These are phyloP conservation scores for Pilasporangium apinafurcum DNA, from an alignment of 352 stramenopile species.

Conservation along the genomic window DNA sequence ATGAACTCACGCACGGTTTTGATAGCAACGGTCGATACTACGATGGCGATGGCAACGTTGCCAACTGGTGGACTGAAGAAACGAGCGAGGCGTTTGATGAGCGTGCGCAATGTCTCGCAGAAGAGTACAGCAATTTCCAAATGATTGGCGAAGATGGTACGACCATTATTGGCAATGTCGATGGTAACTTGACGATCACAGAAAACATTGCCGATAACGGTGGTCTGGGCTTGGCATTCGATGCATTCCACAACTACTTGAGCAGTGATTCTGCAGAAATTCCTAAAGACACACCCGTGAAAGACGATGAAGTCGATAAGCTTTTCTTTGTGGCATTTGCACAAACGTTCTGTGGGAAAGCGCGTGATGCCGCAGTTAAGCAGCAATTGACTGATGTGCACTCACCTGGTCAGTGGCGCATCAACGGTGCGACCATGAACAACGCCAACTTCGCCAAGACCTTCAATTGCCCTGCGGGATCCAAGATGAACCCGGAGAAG, in stretches of 20 bases:
- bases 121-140: slow-evolving; percentile 43
- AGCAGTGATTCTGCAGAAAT: slow-evolving; percentile 1
- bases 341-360: slow-evolving; percentile 56
- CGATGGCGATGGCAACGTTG: slow-evolving; percentile 81
- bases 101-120: slow-evolving; percentile 42
- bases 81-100: slow-evolving; percentile 65
- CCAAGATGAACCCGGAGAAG: slow-evolving; percentile 39
- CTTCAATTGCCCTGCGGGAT: slow-evolving; percentile 34
- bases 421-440: slow-evolving; percentile 69
- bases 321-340: slow-evolving; percentile 67
- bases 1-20: slow-evolving; percentile 94
- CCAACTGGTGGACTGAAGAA: slow-evolving; percentile 86
- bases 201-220: slow-evolving; percentile 81
- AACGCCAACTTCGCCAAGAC: slow-evolving; percentile 36
- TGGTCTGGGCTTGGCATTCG: slow-evolving; percentile 41
- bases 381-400: slow-evolving; percentile 36
- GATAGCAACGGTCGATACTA: slow-evolving; percentile 88
- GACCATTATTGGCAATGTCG: slow-evolving; percentile 32
- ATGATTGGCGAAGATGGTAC: slow-evolving; percentile 20
- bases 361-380: slow-evolving; percentile 23
- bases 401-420: slow-evolving; percentile 33
- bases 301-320: slow-evolving; percentile 21
- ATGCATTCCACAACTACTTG: slow-evolving; percentile 42
- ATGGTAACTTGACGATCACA: slow-evolving; percentile 55
- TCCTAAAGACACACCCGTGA: slow-evolving; percentile 1